phyloP scores from a whole-genome alignment of 805 yeast species.

The Metschnikowia peoriensis region DNA sequence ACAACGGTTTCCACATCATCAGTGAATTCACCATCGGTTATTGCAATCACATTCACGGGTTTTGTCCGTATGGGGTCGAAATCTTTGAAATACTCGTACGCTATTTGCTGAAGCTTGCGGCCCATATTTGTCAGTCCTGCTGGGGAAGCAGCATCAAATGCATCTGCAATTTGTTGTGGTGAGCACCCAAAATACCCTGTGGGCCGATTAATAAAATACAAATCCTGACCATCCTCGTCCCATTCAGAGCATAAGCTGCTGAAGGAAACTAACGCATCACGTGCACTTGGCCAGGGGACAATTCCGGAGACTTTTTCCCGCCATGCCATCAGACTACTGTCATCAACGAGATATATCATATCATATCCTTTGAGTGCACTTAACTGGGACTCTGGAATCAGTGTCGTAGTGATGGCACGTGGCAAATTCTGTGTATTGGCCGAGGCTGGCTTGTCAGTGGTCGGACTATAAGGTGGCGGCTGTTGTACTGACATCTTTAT shows the following conservation, averaged over 20 bases:
- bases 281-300: constrained; percentile 16
- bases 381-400: constrained; percentile 12
- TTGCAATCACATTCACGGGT: constrained; percentile 16
- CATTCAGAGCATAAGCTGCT: constrained; percentile 16
- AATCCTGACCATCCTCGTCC: constrained; percentile 19
- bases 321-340: constrained; percentile 17
- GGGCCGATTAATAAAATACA: constrained; percentile 13
- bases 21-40: constrained; percentile 17
- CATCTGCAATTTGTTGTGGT: constrained; percentile 13
- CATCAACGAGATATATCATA: constrained; percentile 16
- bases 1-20: constrained; percentile 16
- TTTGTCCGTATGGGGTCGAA: constrained; percentile 12
- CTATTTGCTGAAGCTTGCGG: constrained; percentile 11
- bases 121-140: constrained; percentile 19
- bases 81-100: constrained; percentile 10
- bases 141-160: constrained; percentile 11
- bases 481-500: constrained; percentile 3
- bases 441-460: background rate
- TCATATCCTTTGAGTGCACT: constrained; percentile 17
- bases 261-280: constrained; percentile 14
- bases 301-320: constrained; percentile 11
- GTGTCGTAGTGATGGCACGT: constrained; percentile 9
- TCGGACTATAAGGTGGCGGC: constrained; percentile 7
- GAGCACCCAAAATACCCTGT: constrained; percentile 7
- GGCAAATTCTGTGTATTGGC: background rate